Conservation (phyloP, 2,329 filamentous ascomycete genomes). For the Penicillium sp. region DNA sequence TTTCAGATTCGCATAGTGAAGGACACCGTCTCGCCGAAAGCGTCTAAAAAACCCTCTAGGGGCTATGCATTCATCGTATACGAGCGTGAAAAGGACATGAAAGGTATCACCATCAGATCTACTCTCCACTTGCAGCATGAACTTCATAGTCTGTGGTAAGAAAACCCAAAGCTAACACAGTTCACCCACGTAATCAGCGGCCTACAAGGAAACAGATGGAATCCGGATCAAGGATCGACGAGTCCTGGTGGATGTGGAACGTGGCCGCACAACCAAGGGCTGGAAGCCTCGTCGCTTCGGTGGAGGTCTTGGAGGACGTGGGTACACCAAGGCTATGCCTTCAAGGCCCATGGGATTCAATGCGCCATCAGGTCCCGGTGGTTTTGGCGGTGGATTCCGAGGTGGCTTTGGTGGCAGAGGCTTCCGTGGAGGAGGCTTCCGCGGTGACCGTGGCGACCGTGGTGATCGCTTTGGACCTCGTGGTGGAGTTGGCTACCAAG, state of each 20-base stretch:
- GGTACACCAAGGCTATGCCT: constrained; percentile 82
- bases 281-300: constrained; percentile 93
- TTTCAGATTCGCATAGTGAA: constrained; percentile 81
- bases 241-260: constrained; percentile 93
- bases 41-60: constrained; percentile 79
- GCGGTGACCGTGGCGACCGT: constrained; percentile 54
- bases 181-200: constrained; percentile 68
- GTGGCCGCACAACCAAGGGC: constrained; percentile 88
- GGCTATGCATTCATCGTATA: constrained; percentile 98
- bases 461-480: constrained; percentile 38
- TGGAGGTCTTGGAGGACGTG: constrained; percentile 87
- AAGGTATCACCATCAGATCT: constrained; percentile 67
- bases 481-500: constrained; percentile 62
- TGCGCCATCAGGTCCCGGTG: constrained; percentile 60
- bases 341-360: constrained; percentile 70
- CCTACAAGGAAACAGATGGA: constrained; percentile 84
- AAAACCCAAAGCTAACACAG: constrained; percentile 41
- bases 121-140: constrained; percentile 8
- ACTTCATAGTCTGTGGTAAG: constrained; percentile 17
- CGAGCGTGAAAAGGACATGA: constrained; percentile 97
- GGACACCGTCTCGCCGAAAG: constrained; percentile 69
- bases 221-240: constrained; percentile 90
- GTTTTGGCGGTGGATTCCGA: constrained; percentile 60
- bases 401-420: constrained; percentile 59
- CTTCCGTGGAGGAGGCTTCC: constrained; percentile 52